Base-by-base conservation (phyloP, 805 yeast species). In the Komagataella populi region DNA sequence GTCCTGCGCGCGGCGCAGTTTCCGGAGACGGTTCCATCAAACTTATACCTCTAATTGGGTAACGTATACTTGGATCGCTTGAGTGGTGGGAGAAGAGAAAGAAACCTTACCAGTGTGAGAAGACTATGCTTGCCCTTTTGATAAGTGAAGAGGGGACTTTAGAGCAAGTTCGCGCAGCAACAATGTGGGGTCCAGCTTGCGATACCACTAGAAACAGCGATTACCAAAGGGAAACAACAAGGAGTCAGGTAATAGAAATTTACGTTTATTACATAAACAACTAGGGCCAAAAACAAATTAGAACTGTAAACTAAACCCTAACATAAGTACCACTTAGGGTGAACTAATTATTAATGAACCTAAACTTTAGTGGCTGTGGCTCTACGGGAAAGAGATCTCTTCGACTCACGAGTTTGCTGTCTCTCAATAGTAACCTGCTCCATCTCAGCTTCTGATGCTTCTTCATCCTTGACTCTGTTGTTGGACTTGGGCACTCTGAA, bases 401-500 rank as follows among this genome's bases (percentile, higher is more conserved):
- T 30, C 6, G 39, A 30, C 5, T 30, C 39, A 14, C 39, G 39
- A 6, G 39, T 30, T 30, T 30, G 39, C 14, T 30, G 39, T 10
- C 39, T 30, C 14, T 30, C 39, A 30, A 30, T 30, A 30, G 39
- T 30, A 45, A 45, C 14, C 23, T 45, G 24, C 47, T 45, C 24
- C 47, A 22, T n/a, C 47, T 45, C 47, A 18, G 47, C 47, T 45
- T 22, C 22, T 6, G 47, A 45, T 17, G 47, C 22, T 14, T 45
- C 24, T 18, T 45, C 47, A 45, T 23, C 17, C 47, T 45, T n/a
- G 4, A 45, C 47, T 45, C 24, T 23, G 12, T 17, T 45, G n/a
- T 45, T 45, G 30, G 22, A 45, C 48, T 51, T 51, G 7, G 50
- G 50, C 18, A 51, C 50, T 45, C 53, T 48, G n/a, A 23, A 47